Base-by-base conservation (phyloP, 2,329 filamentous ascomycete genomes). In the Eurotiales sp. region DNA sequence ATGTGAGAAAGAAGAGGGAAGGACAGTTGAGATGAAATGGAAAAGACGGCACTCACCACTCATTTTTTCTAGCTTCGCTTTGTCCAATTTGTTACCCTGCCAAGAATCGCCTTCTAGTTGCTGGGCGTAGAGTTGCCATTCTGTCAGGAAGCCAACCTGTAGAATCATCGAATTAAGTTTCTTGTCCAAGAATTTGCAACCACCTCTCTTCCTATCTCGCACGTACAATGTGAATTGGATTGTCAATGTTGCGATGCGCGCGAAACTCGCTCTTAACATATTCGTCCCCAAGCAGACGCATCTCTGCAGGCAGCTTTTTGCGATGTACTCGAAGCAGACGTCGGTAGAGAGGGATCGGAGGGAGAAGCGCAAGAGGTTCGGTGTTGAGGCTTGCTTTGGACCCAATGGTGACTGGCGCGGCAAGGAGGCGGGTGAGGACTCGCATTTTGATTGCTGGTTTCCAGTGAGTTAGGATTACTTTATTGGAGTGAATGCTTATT, bases 101-200 rank as follows among this genome's bases (percentile, higher is more conserved):
- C 93, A 97, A 0, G 79, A 70, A 48, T 95, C 86, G 0, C 91
- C 92, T 65, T 97, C 92, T 14, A 99, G 74, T 66, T 90, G 85
- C 67, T 99, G 92, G 2, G 90, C 91, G 65, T 97, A 99, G 47
- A 89, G 74, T 70, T 99, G 93, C 92, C 92, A 99, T 70, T 97
- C 91, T 0, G 88, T 92, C 60, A 99, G 77, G 69, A 99, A 99
- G 1, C 92, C 93, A 61, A 97, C 90, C 90, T 95, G 12, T 34
- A 47, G 23, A 48, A 50, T 22, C 23, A 23, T 19, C 15, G 47
- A 41, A 17, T 17, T 27, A n/a, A 10, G 10, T 27, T 27, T 27
- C 10, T 27, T 27, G 5, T 10, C 25, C 5, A 27, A 27, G 25
- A 2, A 19, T 32, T 10, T 11, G 15, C 36, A 37, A 23, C 32